Base-by-base conservation (phyloP, 2,329 filamentous ascomycete species). In the Epichloe brachyelytri region DNA sequence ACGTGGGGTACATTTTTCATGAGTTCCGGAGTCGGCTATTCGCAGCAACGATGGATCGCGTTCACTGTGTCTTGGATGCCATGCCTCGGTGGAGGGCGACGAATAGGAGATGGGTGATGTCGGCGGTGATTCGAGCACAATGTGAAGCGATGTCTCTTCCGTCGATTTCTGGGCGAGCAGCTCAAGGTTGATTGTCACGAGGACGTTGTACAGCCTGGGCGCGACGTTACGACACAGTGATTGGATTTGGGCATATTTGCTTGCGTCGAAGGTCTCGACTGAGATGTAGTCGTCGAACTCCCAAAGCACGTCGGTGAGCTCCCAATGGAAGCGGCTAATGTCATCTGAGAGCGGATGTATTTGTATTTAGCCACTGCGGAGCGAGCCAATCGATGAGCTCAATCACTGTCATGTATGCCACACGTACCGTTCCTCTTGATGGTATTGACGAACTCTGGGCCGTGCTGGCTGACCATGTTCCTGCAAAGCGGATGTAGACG, bases 281-380 rank as follows among this genome's bases (percentile, higher is more conserved):
- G 75, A 72, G 54, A 73, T 61, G 56, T 68, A 78, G 51, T 79
- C 76, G 53, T 80, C 77, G 57, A 80, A 79, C 48, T 75, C 76
- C 70, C 76, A 80, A 7, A 79, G 62, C 20, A 77, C 57, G 43
- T 75, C 70, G 51, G 69, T 73, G 36, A 80, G 64, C 50, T 73
- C 68, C 22, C 67, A 64, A 45, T 75, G 68, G 52, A 70, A 72
- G 41, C 67, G 61, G 51, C 73, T 69, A 47, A 80, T 75, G 38
- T 73, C 73, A 49, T 75, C 77, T 78, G 53, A 2, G 26, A 38
- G 17, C 20, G 37, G 5, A 14, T 19, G 40, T 14, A 20, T 43
- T 22, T 43, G 20, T 8, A 20, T 33, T 48, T 40, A 26, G 33
- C 33, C 26, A 46, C 30, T 30, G 30, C 30, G 30, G 30, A 11